Base-by-base conservation (phyloP, 148 eudicot genomes). In the Heliosperma pusillum region DNA sequence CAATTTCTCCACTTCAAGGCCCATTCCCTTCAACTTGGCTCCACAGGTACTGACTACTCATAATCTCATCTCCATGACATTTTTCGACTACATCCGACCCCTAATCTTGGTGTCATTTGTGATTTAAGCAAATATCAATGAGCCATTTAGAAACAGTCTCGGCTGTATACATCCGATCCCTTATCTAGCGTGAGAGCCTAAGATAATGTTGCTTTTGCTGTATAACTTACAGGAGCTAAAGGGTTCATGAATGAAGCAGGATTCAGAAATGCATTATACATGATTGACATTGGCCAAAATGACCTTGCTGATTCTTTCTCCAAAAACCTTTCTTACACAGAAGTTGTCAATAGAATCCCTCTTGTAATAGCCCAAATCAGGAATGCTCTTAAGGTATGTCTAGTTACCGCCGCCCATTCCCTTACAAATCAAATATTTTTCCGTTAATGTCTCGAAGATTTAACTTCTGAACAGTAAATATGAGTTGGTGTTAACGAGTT, bases 241-340 rank as follows among this genome's bases (percentile, higher is more conserved):
- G 75, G 80, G 56, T 77, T 76, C 74, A 76, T 89, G 10, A 74
- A 74, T 1, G 83, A 87, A 70, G 82, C 83, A 63, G 90, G 85
- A 20, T 90, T 92, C 74, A 74, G 72, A 10, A 70, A 76, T 66
- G 97, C 97, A 22, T 89, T 92, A 52, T 95, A 92, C 85, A 88
- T 89, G 88, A 88, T 95, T 71, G 98, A 95, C 74, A 95, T 95
- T 26, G 97, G 98, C 73, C 97, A 95, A 75, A 95, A 92, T 69
- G 97, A 95, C 78, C 80, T 95, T 36, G 81, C 92, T 58, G 87
- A 85, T 88, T 77, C 93, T 66, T 95, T 95, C 71, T 47, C 88
- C 36, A 86, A 88, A 76, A 90, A 92, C 78, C 80, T 86, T 55
- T 78, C 97, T 0, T 89, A 87, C 73, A 79, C 68, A 13, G 75